Base-by-base conservation (phyloP, 2,329 filamentous ascomycete genomes). In the Eutypella sp. region DNA sequence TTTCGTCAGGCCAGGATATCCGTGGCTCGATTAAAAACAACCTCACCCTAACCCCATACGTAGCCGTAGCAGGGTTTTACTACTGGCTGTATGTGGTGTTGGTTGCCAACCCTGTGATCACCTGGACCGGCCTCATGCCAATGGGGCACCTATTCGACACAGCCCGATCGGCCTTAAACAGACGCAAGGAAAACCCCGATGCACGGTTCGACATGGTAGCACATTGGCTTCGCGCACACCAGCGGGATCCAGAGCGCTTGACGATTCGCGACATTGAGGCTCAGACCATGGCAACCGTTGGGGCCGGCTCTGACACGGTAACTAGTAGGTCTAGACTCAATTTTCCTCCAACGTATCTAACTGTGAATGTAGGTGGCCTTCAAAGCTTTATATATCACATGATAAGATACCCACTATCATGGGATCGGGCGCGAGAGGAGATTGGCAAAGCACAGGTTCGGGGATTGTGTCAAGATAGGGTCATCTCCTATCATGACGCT, bases 1-100 rank as follows among this genome's bases (percentile, higher is more conserved):
- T 61, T 10, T 51, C 57, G 20, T 42, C 51, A 10, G 59, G 50
- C 4, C 38, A 41, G 6, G 58, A 63, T 40, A 49, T 61, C 2
- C 47, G 50, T 36, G 51, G 48, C 11, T 49, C 56, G 9, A 58
- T 63, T 16, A 27, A 39, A 13, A 44, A 38, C 18, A 47, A 40
- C 41, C 18, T 38, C 27, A 39, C 37, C 2, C 48, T 48, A 18
- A 44, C 42, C 16, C 27, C 23, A 8, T 46, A 40, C 16, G 37
- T 46, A 15, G 37, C 46, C n/a, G 41, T 44, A 4, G 29, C 41
- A 10, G 43, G 46, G 2, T 47, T 45, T 18, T 50, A 47, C 41
- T 38, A 24, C 16, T 51, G 46, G 51, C 34, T 52, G 8, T 45
- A 55, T 27, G 18, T 20, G 15, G 23, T 49, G 34, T 34, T 56